Evolutionary conservation across 164 flowering plant genomes (phyloP).

Genomic region (Macadamia tetraphylla): DNA sequence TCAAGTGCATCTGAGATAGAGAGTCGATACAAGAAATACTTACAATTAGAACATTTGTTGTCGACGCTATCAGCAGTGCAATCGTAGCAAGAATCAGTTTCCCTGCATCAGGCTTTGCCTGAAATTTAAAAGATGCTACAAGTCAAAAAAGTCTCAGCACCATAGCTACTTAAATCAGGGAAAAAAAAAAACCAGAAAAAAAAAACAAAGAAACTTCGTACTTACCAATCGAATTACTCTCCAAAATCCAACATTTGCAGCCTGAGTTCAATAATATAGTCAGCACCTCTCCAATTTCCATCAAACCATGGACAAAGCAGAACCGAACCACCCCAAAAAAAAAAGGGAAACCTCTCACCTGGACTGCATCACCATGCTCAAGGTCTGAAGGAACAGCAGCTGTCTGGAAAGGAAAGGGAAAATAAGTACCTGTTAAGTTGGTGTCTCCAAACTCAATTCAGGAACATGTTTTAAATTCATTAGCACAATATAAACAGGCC

Average conservation of each 20-base stretch:
- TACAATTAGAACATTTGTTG: constrained; percentile 59
- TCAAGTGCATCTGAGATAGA: not conserved
- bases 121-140: constrained; percentile 8
- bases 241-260: constrained; percentile 78
- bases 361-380: constrained; percentile 74
- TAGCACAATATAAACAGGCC: too few relatives aligned
- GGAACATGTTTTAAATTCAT: too few relatives aligned
- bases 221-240: constrained; percentile 80
- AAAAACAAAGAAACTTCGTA: not conserved
- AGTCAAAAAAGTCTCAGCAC: too few relatives aligned
- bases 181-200: too few relatives aligned
- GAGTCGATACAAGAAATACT: constrained; percentile 18
- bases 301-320: too few relatives aligned
- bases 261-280: constrained; percentile 35
- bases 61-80: constrained; percentile 63
- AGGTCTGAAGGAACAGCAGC: constrained; percentile 47
- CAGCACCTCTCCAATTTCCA: not conserved
- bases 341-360: constrained; percentile 28
- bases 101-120: constrained; percentile 84
- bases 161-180: too few relatives aligned
- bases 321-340: not conserved
- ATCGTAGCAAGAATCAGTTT: constrained; percentile 57
- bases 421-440: too few relatives aligned
- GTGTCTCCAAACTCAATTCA: too few relatives aligned
- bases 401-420: constrained; percentile 9